Evolutionary conservation across 441 rosid species (phyloP).

Genomic region (Gossypium davidsonii): DNA sequence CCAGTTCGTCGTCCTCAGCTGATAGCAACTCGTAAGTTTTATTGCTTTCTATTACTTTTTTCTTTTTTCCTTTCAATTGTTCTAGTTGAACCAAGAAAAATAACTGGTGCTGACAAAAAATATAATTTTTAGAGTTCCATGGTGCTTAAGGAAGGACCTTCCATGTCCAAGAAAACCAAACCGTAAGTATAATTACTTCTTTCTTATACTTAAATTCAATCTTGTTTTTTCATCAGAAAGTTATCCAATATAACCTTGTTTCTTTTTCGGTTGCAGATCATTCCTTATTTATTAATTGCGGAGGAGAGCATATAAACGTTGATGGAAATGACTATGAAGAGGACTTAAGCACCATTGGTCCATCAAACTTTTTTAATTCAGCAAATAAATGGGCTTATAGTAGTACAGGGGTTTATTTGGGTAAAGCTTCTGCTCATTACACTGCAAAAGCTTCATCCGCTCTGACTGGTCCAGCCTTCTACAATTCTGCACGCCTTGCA

Average conservation of each 20-base stretch:
- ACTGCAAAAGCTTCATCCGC: conserved; percentile 21
- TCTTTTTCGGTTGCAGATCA: conserved; percentile 30
- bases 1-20: conserved; percentile 37
- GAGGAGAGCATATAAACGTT: conserved; percentile 30
- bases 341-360: conserved; percentile 30
- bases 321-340: conserved; percentile 34
- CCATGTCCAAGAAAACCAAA: conserved; percentile 40
- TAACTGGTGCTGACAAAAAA: conserved; percentile 4
- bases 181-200: conserved; percentile 31
- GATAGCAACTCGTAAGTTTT: conserved; percentile 50
- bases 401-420: conserved; percentile 50
- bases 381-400: conserved; percentile 63
- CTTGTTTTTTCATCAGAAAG: neutral
- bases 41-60: neutral
- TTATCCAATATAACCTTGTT: neutral
- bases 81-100: neutral
- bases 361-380: conserved; percentile 30
- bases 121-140: conserved; percentile 37
- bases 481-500: conserved; percentile 60
- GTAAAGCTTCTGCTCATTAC: neutral
- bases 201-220: neutral
- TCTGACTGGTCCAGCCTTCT: conserved; percentile 28
- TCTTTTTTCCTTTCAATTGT: neutral
- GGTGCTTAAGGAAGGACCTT: conserved; percentile 63
- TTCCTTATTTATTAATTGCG: conserved; percentile 74